Conservation (phyloP, 1,284 basidiomycete species). For the Xanthoconium separans region DNA sequence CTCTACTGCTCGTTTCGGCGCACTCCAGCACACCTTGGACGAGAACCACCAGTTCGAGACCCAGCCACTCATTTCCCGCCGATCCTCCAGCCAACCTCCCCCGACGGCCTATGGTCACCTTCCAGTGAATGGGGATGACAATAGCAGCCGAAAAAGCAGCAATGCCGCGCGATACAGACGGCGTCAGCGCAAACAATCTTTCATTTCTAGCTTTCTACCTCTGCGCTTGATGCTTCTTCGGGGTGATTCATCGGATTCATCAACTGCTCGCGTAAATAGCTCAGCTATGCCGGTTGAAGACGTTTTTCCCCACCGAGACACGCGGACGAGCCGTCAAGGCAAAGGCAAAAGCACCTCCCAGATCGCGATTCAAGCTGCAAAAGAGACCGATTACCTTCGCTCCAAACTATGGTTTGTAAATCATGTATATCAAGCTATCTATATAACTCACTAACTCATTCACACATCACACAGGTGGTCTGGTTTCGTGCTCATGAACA, state of each 20-base stretch:
- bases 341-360: slow-evolving; percentile 6
- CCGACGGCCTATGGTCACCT: slow-evolving; percentile 19
- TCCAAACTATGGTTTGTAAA: slow-evolving; percentile 74
- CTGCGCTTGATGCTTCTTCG: slow-evolving; percentile 12
- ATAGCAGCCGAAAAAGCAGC: slow-evolving; percentile 29
- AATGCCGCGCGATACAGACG: slow-evolving; percentile 17
- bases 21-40: slow-evolving; percentile 12
- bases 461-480: slow-evolving; percentile 83
- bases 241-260: slow-evolving; percentile 4
- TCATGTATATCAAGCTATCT: neutral
- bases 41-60: slow-evolving; percentile 18
- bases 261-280: slow-evolving; percentile 1
- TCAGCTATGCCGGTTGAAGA: slow-evolving; percentile 35
- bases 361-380: slow-evolving; percentile 21
- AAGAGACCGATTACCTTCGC: slow-evolving; percentile 72
- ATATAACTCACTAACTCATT: neutral
- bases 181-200: slow-evolving; percentile 22
- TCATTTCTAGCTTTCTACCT: slow-evolving; percentile 26
- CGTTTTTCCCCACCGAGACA: slow-evolving; percentile 13
- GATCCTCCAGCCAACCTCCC: slow-evolving; percentile 22
- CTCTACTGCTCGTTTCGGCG: neutral
- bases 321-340: slow-evolving; percentile 4
- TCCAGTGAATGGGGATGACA: slow-evolving; percentile 20
- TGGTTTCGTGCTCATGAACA: slow-evolving; percentile 85
- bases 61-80: slow-evolving; percentile 30